A percentile compares a stretch with the other conserved stretches of the same genome.
phyloP scores from a whole-genome alignment of 1,284 basidiomycete species.

The Vanrija humicola region DNA sequence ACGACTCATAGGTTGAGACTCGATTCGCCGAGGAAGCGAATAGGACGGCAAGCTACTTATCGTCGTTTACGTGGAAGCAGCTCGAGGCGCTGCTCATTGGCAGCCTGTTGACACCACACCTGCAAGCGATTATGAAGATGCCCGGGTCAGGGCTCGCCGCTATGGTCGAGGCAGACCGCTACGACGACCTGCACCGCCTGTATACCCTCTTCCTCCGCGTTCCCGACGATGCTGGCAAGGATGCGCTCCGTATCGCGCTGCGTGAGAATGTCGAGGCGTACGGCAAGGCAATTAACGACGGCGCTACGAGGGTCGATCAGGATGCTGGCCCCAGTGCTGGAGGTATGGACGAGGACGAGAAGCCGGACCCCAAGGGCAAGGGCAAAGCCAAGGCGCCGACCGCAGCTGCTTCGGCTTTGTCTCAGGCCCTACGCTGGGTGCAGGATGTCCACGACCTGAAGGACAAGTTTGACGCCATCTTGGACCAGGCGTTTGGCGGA shows the following conservation, averaged over 20 bases:
- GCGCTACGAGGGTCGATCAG: conserved; percentile 37
- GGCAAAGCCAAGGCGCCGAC: conserved; percentile 50
- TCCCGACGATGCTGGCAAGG: conserved; percentile 58
- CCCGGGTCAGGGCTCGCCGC: conserved; percentile 77
- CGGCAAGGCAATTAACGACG: conserved; percentile 75
- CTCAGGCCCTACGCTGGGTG: conserved; percentile 83
- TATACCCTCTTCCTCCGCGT: conserved; percentile 76
- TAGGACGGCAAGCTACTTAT: conserved; percentile 85
- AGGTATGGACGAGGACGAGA: conserved; percentile 34
- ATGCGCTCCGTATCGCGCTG: conserved; percentile 64
- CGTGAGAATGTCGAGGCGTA: conserved; percentile 70
- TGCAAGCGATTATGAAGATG: conserved; percentile 71
- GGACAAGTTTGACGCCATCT: conserved; percentile 79
- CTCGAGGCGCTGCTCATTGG: conserved; percentile 74
- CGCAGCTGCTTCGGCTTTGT: conserved; percentile 36
- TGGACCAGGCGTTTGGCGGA: conserved; percentile 65
- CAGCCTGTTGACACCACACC: conserved; percentile 72
- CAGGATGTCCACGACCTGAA: conserved; percentile 87
- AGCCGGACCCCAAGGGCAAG: conserved; percentile 52
- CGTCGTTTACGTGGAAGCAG: conserved; percentile 65
- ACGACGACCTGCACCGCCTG: conserved; percentile 72
- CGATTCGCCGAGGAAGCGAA: conserved; percentile 81
- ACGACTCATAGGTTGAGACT: conserved; percentile 66
- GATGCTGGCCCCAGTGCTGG: conserved; percentile 37
- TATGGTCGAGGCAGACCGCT: conserved; percentile 80